phyloP scores from a whole-genome alignment of 805 yeast genomes.

The Jamesozyma jinghongensis region DNA sequence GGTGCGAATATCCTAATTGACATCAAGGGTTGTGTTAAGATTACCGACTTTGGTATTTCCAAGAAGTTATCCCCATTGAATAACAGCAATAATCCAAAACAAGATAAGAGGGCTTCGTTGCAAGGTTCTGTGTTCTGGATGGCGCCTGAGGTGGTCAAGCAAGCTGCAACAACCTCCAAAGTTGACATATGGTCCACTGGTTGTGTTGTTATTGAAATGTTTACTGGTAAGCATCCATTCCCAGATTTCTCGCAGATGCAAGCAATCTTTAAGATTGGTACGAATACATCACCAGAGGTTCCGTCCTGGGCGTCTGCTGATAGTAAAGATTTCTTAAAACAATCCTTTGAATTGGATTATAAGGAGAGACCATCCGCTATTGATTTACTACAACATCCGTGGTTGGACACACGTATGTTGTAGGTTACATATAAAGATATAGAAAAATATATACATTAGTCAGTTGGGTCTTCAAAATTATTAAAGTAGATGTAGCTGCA shows the following conservation, averaged over 20 bases:
- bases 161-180: slow-evolving; percentile 79
- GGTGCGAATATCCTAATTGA: slow-evolving; percentile 83
- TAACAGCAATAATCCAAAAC: slow-evolving; percentile 33
- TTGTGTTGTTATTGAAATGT: slow-evolving; percentile 88
- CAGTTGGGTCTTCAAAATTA: too few relatives aligned
- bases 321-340: slow-evolving; percentile 54
- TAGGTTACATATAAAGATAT: neutral
- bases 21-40: slow-evolving; percentile 71
- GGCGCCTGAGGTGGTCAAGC: slow-evolving; percentile 99
- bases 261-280: slow-evolving; percentile 90
- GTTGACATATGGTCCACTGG: slow-evolving; percentile 98
- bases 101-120: slow-evolving; percentile 53
- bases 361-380: slow-evolving; percentile 65
- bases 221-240: slow-evolving; percentile 92
- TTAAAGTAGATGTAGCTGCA: too few relatives aligned
- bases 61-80: slow-evolving; percentile 53
- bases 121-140: slow-evolving; percentile 98
- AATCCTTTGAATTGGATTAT: slow-evolving; percentile 70
- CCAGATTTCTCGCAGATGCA: slow-evolving; percentile 95
- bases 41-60: slow-evolving; percentile 81
- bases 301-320: slow-evolving; percentile 66
- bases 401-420: slow-evolving; percentile 24
- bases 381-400: slow-evolving; percentile 49
- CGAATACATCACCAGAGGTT: slow-evolving; percentile 67
- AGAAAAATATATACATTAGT: neutral